A percentile compares a stretch with the other conserved stretches of the same genome.
phyloP scores from a whole-genome alignment of 2,329 filamentous ascomycete species.

The Tolypocladium tundrense region DNA sequence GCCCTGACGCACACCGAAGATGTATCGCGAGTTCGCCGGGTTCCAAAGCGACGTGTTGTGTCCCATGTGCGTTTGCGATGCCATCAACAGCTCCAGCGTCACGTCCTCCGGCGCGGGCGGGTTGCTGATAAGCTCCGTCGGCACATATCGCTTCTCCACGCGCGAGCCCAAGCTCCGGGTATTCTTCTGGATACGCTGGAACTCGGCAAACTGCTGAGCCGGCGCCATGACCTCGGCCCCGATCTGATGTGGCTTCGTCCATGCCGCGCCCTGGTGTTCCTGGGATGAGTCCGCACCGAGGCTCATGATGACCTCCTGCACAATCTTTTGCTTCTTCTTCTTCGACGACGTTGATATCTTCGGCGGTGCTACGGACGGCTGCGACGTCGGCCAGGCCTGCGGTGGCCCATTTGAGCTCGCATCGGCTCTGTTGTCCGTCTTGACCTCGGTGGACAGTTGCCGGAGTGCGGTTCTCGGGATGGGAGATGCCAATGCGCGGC shows the following conservation, averaged over 20 bases:
- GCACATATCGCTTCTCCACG: conserved; percentile 49
- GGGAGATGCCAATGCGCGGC: conserved; percentile 37
- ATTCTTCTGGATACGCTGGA: conserved; percentile 26
- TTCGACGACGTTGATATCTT: conserved; percentile 14
- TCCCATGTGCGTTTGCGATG: conserved; percentile 78
- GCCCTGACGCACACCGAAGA: conserved; percentile 78
- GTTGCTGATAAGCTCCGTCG: conserved; percentile 54
- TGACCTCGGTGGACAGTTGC: conserved; percentile 21
- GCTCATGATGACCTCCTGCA: conserved; percentile 21
- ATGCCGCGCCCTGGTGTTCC: conserved; percentile 20
- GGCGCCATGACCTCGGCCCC: conserved; percentile 25
- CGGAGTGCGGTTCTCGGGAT: conserved; percentile 23
- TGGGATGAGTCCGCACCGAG: conserved; percentile 23
- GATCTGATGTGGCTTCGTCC: conserved; percentile 20
- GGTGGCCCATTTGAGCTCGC: background rate
- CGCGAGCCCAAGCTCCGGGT: conserved; percentile 38
- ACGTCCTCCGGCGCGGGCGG: conserved; percentile 72
- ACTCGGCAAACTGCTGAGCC: conserved; percentile 27
- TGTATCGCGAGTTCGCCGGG: conserved; percentile 86
- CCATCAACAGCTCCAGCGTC: conserved; percentile 82
- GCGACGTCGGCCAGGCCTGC: conserved; percentile 12
- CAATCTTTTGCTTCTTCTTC: conserved; percentile 24
- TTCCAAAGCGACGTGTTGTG: conserved; percentile 92
- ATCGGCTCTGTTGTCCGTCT: conserved; percentile 5
- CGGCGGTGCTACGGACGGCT: conserved; percentile 9